Evolutionary conservation across 2,329 filamentous ascomycete genomes (phyloP), one percentile per base, ranked within the genome.

Genomic region (Nigrospora oryzae): DNA sequence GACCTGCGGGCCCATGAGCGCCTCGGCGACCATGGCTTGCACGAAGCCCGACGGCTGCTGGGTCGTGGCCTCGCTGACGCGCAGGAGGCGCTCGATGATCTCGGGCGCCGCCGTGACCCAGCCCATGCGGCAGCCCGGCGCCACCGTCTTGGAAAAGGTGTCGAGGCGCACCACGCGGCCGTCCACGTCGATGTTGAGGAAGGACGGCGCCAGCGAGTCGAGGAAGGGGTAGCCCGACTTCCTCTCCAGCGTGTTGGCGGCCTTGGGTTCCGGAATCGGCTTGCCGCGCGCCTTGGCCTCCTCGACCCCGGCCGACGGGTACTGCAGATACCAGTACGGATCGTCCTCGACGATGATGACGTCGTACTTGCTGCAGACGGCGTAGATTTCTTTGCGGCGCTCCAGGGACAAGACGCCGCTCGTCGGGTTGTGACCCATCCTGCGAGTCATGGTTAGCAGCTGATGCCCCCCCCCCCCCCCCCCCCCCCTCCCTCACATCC

Each of bases 291-390:
- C 70, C 56, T 73, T 69, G 54, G 77, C 69, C 58, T 79, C 69
- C 40, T 65, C 64, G 23, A 59, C 39, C 43, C 69, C 76, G 0
- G 86, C 83, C 1, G 86, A 86, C 0, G 89, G 88, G 63, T 80
- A 96, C 62, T 96, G 91, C 10, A 97, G 73, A 63, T 93, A 91
- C 87, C 89, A 96, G 69, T 96, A 96, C 6, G 91, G 91, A 50
- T 96, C 90, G 56, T 97, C 91, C 64, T 97, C 91, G 49, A 94
- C 69, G 52, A 96, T 95, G 56, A 96, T 78, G 50, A 96, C 77
- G 63, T 96, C 89, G 66, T 88, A 95, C 60, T 84, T 78, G 61
- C 81, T 81, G 65, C 86, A 93, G 13, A 96, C 62, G 15, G 75
- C 78, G 60, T 96, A 96, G 28, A 96, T 75, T 42, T 89, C 81